Base-by-base conservation (phyloP, 345 rosid genomes). In the Eucalyptus grandis region DNA sequence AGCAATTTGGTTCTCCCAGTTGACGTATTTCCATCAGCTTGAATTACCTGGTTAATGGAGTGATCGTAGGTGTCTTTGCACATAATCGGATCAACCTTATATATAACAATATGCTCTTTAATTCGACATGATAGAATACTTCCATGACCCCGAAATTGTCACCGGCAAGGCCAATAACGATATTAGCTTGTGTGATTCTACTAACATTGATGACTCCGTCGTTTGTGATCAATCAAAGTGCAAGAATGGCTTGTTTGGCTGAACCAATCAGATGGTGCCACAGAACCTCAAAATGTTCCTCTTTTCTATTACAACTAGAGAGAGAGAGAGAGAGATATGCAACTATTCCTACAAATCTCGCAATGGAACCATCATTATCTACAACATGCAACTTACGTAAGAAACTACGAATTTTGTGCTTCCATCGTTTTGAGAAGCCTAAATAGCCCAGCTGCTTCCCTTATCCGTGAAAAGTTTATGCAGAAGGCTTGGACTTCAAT, bases 401-500 rank as follows among this genome's bases (percentile, higher is more conserved):
- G 43, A 69, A 69, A 69, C 37, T 51, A 22, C 34, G 87, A 86
- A 50, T 49, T 50, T 50, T 7, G 7, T 15, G 56, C 43, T 72
- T 90, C 91, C 90, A 90, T 72, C 88, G 58, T 86, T 72, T 90
- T 86, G n/a, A 90, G 91, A 31, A 90, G 96, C 96, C 88, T 95
- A 93, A 98, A 98, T 58, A 98, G 92, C 27, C 95, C 94, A 86
- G 97, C 99, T 34, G 98, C 99, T 93, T 96, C 99, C 89, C 98
- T 92, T 85, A 97, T 93, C 90, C 99, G 92, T 1, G 99, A 97
- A 90, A 98, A 98, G 93, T 97, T 98, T 7, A 98, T 96, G 95
- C 98, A 97, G 93, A 98, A 97, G 31, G 98, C 99, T 93, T 96
- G 98, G 87, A 97, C 99, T 96, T 98, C 99, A 49, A 97, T 96